These are phyloP conservation scores for Fragaria nilgerrensis DNA, from an alignment of 306 rosid species.

Conservation along the genomic window DNA sequence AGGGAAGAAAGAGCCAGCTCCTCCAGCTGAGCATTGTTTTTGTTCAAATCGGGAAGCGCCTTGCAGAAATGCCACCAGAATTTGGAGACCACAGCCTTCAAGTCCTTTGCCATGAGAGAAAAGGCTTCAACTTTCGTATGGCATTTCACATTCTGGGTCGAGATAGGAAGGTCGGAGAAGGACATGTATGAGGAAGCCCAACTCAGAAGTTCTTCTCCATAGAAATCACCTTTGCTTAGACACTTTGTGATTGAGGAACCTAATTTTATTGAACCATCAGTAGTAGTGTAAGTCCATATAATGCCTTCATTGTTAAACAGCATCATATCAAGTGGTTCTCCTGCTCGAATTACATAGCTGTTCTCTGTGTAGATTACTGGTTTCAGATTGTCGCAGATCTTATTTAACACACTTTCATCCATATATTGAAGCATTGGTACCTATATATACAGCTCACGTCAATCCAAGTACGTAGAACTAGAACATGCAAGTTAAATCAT, in stretches of 20 bases:
- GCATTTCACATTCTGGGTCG: conserved; percentile 38
- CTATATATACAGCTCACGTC: background rate
- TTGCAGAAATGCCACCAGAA: background rate
- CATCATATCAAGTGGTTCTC: conserved; percentile 26
- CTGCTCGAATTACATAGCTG: background rate
- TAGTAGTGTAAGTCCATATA: background rate
- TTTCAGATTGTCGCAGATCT: conserved; percentile 12
- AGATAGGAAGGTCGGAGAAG: conserved; percentile 35
- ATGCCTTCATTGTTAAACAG: conserved; percentile 22
- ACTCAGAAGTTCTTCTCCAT: conserved; percentile 22
- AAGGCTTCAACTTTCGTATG: conserved; percentile 41
- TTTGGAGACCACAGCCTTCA: background rate
- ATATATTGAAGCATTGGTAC: conserved; percentile 1
- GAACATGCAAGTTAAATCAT: background rate
- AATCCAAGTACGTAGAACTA: background rate
- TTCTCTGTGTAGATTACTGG: conserved; percentile 19
- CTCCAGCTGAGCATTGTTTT: background rate
- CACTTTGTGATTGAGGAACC: background rate
- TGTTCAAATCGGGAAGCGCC: background rate
- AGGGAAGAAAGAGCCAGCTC: background rate
- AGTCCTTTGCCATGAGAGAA: background rate
- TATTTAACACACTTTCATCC: background rate
- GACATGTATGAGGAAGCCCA: conserved; percentile 36
- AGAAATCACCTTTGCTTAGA: conserved; percentile 5
- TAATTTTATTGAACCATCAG: background rate